Percentiles rank a stretch among this genome's conserved stretches.
Evolutionary conservation across 2,329 filamentous ascomycete species (phyloP).

Genomic region (Bipolaris zeicola): DNA sequence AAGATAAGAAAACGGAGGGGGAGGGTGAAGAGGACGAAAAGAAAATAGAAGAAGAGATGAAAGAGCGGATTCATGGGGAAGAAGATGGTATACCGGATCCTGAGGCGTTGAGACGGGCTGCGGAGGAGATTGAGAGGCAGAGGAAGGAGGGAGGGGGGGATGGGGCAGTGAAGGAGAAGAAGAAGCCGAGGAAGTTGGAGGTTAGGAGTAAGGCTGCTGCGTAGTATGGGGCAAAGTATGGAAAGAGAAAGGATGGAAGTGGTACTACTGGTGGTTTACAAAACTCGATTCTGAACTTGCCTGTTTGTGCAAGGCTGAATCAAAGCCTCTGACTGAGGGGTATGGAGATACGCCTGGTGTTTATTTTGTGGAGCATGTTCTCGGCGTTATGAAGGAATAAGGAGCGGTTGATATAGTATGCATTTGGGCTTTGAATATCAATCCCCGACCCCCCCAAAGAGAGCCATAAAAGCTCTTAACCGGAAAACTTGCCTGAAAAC

Average conservation of each 20-base stretch:
- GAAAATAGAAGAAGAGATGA: slow-evolving; percentile 8
- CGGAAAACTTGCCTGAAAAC: too few species aligned
- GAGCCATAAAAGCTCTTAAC: too few species aligned
- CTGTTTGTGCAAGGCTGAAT: too few species aligned
- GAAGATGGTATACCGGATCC: slow-evolving; percentile 36
- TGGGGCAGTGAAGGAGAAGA: slow-evolving; percentile 16
- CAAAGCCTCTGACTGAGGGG: too few species aligned
- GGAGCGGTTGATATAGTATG: too few species aligned
- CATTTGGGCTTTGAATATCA: too few species aligned
- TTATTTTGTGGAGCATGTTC: too few species aligned
- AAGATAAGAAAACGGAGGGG: slow-evolving; percentile 14
- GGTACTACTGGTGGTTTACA: neutral
- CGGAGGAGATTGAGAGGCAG: slow-evolving; percentile 17
- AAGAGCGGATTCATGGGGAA: slow-evolving; percentile 5
- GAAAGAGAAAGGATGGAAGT: neutral
- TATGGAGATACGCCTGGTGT: too few species aligned
- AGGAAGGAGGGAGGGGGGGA: slow-evolving; percentile 4
- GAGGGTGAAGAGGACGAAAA: slow-evolving; percentile 13
- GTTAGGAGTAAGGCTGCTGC: slow-evolving; percentile 22
- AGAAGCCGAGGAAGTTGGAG: slow-evolving; percentile 37
- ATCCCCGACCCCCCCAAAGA: too few species aligned
- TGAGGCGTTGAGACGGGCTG: slow-evolving; percentile 29
- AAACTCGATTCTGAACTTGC: too few species aligned
- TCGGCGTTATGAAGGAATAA: too few species aligned
- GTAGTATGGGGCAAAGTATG: neutral